These are phyloP conservation scores for Brassica carinata DNA, from an alignment of 345 rosid species.

Conservation along the genomic window DNA sequence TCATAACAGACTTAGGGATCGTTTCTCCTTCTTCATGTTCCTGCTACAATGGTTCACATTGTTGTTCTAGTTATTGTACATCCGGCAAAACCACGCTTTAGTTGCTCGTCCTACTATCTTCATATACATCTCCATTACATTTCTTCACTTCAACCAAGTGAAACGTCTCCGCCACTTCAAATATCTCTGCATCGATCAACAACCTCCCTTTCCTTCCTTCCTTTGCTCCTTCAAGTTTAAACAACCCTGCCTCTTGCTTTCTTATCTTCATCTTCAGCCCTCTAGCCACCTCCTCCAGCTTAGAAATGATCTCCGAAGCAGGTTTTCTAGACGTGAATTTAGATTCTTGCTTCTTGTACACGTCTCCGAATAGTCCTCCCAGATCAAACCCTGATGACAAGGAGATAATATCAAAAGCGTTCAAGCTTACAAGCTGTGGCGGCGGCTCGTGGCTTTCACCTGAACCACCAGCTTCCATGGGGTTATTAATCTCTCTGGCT, in stretches of 20 bases:
- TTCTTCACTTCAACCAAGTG: slow-evolving; percentile 78
- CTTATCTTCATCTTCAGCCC: slow-evolving; percentile 54
- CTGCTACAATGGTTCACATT: slow-evolving; percentile 13
- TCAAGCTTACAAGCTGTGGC: slow-evolving; percentile 48
- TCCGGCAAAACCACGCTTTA: too few relatives aligned
- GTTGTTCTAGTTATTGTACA: slow-evolving; percentile 6
- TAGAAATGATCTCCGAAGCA: slow-evolving; percentile 62
- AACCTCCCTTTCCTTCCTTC: slow-evolving; percentile 72
- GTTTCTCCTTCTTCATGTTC: too few relatives aligned
- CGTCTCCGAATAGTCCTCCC: slow-evolving; percentile 57
- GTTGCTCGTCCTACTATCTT: too few relatives aligned
- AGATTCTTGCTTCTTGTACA: slow-evolving; percentile 47
- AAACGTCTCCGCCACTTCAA: slow-evolving; percentile 59
- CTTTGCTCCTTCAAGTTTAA: slow-evolving; percentile 58
- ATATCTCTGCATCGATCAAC: slow-evolving; percentile 72
- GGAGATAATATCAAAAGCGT: slow-evolving; percentile 74
- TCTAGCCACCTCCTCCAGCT: slow-evolving; percentile 60
- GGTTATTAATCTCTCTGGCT: slow-evolving; percentile 32
- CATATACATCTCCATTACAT: slow-evolving; percentile 72
- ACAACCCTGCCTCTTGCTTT: slow-evolving; percentile 68
- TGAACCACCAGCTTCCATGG: slow-evolving; percentile 30
- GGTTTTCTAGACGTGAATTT: slow-evolving; percentile 62
- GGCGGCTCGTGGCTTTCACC: slow-evolving; percentile 35
- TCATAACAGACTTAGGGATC: too few relatives aligned
- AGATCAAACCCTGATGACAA: slow-evolving; percentile 71